Evolutionary conservation across 176 grass and related monocot species (phyloP).

Genomic region (Cymbopogon citratus): DNA sequence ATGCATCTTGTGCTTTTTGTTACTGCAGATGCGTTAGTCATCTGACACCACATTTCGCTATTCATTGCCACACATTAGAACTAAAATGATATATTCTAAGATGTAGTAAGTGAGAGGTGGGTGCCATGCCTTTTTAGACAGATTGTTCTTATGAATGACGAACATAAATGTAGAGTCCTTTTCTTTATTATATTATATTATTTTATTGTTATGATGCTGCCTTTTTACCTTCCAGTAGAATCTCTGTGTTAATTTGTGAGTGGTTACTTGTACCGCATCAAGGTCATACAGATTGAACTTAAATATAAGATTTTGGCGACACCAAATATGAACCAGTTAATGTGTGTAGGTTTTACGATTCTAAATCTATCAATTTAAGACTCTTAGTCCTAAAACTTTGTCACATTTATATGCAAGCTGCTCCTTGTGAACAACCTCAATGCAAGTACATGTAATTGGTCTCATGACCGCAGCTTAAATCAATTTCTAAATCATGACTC

Average conservation of each 20-base stretch:
- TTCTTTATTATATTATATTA: background rate
- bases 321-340: background rate
- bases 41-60: background rate
- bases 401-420: background rate
- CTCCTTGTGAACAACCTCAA: background rate
- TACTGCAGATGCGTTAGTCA: background rate
- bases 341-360: background rate
- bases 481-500: background rate
- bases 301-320: background rate
- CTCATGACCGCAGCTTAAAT: background rate
- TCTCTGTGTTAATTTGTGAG: background rate
- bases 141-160: background rate
- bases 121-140: background rate
- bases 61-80: background rate
- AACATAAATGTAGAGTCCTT: background rate
- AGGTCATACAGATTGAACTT: background rate
- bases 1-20: background rate
- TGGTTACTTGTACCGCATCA: background rate
- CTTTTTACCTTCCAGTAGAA: background rate
- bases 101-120: background rate
- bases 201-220: background rate
- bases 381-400: background rate
- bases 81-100: background rate
- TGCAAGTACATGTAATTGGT: background rate
- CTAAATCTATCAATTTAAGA: background rate